These are phyloP conservation scores for Cutaneotrichosporon sp. DNA, from an alignment of 1,284 basidiomycete species.

Conservation along the genomic window DNA sequence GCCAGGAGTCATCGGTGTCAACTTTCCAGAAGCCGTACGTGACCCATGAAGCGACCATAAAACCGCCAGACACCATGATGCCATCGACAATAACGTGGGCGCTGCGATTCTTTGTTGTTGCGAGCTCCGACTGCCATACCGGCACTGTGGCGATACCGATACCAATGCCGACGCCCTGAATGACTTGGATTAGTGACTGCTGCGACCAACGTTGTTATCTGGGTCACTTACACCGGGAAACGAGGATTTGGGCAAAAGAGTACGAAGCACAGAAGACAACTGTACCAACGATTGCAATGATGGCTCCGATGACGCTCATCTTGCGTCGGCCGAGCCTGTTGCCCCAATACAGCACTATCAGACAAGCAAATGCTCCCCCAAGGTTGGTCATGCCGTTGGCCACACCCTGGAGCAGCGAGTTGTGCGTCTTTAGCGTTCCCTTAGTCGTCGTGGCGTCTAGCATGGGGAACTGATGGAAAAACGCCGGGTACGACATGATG, in stretches of 20 bases:
- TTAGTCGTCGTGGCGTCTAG: constrained; percentile 25
- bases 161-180: constrained; percentile 30
- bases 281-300: constrained; percentile 44
- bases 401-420: constrained; percentile 37
- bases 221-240: constrained; percentile 25
- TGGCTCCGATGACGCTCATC: constrained; percentile 27
- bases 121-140: constrained; percentile 46
- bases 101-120: constrained; percentile 47
- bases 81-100: constrained; percentile 49
- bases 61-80: constrained; percentile 30
- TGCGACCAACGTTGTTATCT: too few species aligned
- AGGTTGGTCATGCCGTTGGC: constrained; percentile 41
- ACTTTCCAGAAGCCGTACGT: constrained; percentile 43
- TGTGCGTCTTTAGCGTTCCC: constrained; percentile 24
- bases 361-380: constrained; percentile 40
- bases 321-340: constrained; percentile 42
- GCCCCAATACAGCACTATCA: constrained; percentile 40
- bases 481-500: constrained; percentile 21
- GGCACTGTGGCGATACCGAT: constrained; percentile 48
- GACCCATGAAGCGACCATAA: constrained; percentile 43
- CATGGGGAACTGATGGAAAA: constrained; percentile 25
- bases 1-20: constrained; percentile 28
- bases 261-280: constrained; percentile 41
- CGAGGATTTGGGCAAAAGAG: constrained; percentile 42
- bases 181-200: constrained; percentile 15